Conservation (phyloP, 768 basidiomycete genomes). For the Amanita rubescens region DNA sequence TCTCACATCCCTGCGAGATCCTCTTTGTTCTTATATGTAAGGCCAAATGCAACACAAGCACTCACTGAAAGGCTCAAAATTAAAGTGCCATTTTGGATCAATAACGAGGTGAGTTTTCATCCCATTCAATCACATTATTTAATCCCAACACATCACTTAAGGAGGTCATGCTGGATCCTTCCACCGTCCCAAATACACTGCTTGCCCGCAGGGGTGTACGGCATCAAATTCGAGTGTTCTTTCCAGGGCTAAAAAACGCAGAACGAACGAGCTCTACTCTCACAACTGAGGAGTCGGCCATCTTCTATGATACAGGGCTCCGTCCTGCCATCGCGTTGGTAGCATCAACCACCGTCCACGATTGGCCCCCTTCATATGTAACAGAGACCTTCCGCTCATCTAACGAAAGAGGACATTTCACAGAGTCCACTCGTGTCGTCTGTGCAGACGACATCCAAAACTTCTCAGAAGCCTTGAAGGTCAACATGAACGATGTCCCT, state of each 20-base stretch:
- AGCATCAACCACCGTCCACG: neutral
- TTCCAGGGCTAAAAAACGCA: neutral
- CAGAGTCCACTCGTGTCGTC: neutral
- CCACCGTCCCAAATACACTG: too few species aligned
- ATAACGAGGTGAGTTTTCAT: neutral
- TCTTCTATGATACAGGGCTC: too few species aligned
- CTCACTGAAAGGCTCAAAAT: neutral
- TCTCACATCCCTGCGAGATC: neutral
- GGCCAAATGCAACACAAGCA: neutral
- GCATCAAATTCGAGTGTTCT: too few species aligned
- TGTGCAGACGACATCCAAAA: neutral
- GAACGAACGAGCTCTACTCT: neutral
- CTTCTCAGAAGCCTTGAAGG: neutral
- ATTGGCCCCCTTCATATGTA: too few species aligned
- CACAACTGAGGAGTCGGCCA: neutral
- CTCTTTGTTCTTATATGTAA: neutral
- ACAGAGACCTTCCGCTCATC: neutral
- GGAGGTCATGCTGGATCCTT: too few species aligned
- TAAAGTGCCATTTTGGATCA: neutral
- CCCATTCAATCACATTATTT: too few species aligned
- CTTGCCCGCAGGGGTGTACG: too few species aligned
- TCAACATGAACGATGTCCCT: neutral
- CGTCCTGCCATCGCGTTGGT: neutral
- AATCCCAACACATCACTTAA: too few species aligned
- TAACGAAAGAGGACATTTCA: too few species aligned